Percentiles rank a stretch among this genome's conserved stretches.
phyloP scores from a whole-genome alignment of 2,329 filamentous ascomycete species.

The Fusarium algeriense region DNA sequence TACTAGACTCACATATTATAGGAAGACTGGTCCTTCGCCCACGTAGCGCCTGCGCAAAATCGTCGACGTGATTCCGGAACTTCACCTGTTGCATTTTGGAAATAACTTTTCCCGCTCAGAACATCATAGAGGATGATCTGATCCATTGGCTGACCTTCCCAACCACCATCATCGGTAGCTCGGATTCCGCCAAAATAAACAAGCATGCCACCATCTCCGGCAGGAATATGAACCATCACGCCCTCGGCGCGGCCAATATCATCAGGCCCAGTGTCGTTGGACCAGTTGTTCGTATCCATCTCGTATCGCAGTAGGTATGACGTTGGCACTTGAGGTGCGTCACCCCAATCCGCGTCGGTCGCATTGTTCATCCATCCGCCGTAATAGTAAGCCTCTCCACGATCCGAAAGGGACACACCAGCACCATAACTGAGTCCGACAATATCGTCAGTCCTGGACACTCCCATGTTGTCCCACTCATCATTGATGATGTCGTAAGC shows the following conservation, averaged over 20 bases:
- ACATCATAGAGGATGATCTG: constrained; percentile 72
- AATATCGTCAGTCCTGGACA: constrained; percentile 53
- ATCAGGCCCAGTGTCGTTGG: constrained; percentile 67
- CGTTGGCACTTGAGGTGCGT: constrained; percentile 60
- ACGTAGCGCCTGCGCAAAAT: constrained; percentile 72
- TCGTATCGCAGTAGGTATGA: constrained; percentile 67
- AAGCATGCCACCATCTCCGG: constrained; percentile 69
- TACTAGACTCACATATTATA: constrained; percentile 69
- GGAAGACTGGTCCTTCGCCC: constrained; percentile 69
- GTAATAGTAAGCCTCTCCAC: constrained; percentile 70
- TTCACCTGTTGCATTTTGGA: constrained; percentile 65
- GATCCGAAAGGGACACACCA: constrained; percentile 64
- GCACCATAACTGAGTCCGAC: constrained; percentile 68
- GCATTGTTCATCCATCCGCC: constrained; percentile 71
- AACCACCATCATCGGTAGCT: constrained; percentile 62
- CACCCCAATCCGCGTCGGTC: constrained; percentile 64
- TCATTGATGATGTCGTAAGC: constrained; percentile 69
- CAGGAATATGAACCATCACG: constrained; percentile 69
- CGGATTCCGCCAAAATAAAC: constrained; percentile 72
- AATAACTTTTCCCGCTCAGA: constrained; percentile 68
- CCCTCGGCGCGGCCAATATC: constrained; percentile 68
- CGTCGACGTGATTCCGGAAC: constrained; percentile 64
- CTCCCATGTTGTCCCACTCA: constrained; percentile 64
- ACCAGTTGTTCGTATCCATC: constrained; percentile 64
- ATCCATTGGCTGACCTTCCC: constrained; percentile 59